Evolutionary conservation across 2,329 filamentous ascomycete genomes (phyloP).

Genomic region (Xylariaceae sp.): DNA sequence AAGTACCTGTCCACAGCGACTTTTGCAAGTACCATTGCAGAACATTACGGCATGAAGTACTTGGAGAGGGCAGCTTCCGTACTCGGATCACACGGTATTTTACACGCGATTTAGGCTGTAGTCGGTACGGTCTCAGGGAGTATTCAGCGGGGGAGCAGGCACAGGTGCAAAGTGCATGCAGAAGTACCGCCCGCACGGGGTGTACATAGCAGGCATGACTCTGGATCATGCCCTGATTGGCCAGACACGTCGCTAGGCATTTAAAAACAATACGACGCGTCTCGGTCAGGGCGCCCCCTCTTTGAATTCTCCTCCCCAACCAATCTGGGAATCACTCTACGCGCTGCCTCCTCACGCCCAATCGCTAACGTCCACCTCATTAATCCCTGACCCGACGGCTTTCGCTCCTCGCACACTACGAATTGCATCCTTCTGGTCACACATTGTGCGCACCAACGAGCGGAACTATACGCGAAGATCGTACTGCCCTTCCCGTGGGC

Average conservation of each 20-base stretch:
- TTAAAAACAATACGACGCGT: conserved; percentile 19
- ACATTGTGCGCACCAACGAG: conserved; percentile 12
- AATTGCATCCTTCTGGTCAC: conserved; percentile 13
- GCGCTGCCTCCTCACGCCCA: conserved; percentile 15
- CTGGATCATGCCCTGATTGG: conserved; percentile 9
- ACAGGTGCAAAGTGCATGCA: neutral
- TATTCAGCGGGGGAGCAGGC: neutral
- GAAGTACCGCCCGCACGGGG: neutral
- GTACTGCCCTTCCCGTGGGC: conserved; percentile 2
- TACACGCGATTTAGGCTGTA: neutral
- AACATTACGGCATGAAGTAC: too few relatives aligned
- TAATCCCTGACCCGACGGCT: conserved; percentile 16
- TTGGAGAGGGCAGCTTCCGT: too few relatives aligned
- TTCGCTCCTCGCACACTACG: conserved; percentile 11
- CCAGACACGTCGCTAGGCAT: conserved; percentile 11
- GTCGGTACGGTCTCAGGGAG: neutral
- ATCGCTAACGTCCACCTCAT: conserved; percentile 15
- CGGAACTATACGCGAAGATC: conserved; percentile 5
- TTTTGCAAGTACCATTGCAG: too few relatives aligned
- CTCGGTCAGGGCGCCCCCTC: conserved; percentile 5
- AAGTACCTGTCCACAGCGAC: too few relatives aligned
- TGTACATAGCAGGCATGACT: too few relatives aligned
- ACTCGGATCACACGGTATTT: neutral
- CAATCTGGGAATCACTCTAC: conserved; percentile 18
- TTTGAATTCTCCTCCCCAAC: conserved; percentile 5